A percentile compares a stretch with the other conserved stretches of the same genome.
phyloP scores from a whole-genome alignment of 805 yeast genomes.

The Candida khao-thaluensis region DNA sequence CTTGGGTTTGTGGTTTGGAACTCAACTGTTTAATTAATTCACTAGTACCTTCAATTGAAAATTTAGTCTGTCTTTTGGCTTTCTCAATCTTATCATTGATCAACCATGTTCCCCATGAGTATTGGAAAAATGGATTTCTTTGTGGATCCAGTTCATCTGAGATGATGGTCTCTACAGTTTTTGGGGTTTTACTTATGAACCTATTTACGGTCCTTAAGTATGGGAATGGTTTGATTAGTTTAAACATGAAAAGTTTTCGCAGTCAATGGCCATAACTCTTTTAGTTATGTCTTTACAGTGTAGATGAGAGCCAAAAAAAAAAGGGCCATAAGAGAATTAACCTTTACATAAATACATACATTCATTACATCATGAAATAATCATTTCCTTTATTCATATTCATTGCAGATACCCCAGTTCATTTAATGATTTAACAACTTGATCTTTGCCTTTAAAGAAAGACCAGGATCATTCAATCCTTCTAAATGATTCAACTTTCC shows the following conservation, averaged over 20 bases:
- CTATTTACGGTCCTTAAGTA: not conserved
- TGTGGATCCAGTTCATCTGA: conserved; percentile 64
- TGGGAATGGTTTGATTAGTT: not conserved
- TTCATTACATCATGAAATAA: not conserved
- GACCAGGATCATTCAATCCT: conserved; percentile 24
- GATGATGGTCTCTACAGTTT: conserved; percentile 51
- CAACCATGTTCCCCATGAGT: conserved; percentile 96
- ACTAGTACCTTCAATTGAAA: conserved; percentile 76
- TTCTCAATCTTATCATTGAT: conserved; percentile 74
- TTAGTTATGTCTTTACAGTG: too few species aligned
- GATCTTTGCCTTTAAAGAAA: conserved; percentile 47
- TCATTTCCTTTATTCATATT: too few species aligned
- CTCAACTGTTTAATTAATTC: conserved; percentile 49
- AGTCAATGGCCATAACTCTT: too few species aligned
- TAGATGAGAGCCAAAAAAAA: too few species aligned
- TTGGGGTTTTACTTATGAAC: conserved; percentile 21
- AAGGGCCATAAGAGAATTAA: too few species aligned
- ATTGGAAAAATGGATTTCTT: conserved; percentile 73
- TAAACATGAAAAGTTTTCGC: conserved; percentile 3
- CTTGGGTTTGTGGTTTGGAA: conserved; percentile 26
- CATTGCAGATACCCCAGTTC: too few species aligned
- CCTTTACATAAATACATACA: not conserved
- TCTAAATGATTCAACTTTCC: conserved; percentile 16
- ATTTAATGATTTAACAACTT: conserved; percentile 32
- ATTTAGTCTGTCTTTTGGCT: conserved; percentile 71